phyloP scores from a whole-genome alignment of 2,329 filamentous ascomycete species.

The Rutstroemia sp. region DNA sequence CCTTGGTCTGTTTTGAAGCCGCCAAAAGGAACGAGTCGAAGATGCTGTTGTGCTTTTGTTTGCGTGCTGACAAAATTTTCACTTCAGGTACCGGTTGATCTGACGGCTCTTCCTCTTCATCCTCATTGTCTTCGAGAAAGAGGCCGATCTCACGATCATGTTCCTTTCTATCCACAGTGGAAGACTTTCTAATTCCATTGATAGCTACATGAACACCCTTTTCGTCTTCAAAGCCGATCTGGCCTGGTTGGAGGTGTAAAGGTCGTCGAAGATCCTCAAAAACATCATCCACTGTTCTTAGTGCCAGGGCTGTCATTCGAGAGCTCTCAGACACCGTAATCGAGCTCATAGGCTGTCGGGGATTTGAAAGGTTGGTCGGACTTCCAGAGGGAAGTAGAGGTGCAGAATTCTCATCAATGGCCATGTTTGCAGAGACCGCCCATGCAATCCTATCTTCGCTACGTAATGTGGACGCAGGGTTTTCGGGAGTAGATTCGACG shows the following conservation, averaged over 20 bases:
- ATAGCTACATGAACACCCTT: neutral
- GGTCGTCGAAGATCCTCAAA: conserved; percentile 23
- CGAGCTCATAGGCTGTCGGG: neutral
- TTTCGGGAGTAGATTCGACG: no score
- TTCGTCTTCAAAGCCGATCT: neutral
- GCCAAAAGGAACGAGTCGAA: conserved; percentile 34
- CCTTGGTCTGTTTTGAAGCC: neutral
- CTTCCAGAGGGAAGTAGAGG: no score
- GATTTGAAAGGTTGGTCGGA: neutral
- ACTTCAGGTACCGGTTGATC: conserved; percentile 28
- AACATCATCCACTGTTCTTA: conserved; percentile 23
- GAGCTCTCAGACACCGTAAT: neutral
- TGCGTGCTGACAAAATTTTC: conserved; percentile 38
- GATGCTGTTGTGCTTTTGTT: conserved; percentile 41
- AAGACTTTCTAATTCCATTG: neutral
- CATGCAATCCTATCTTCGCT: no score
- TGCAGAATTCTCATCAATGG: no score
- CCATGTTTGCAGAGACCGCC: no score
- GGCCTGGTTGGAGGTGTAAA: neutral
- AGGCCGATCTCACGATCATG: neutral
- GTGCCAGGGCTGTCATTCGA: conserved; percentile 12
- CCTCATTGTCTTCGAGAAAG: conserved; percentile 10
- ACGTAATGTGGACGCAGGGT: no score
- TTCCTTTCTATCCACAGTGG: neutral
- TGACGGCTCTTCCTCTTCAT: conserved; percentile 15